Evolutionary conservation across 2,329 filamentous ascomycete genomes (phyloP).

Genomic region (Apiospora aurea): DNA sequence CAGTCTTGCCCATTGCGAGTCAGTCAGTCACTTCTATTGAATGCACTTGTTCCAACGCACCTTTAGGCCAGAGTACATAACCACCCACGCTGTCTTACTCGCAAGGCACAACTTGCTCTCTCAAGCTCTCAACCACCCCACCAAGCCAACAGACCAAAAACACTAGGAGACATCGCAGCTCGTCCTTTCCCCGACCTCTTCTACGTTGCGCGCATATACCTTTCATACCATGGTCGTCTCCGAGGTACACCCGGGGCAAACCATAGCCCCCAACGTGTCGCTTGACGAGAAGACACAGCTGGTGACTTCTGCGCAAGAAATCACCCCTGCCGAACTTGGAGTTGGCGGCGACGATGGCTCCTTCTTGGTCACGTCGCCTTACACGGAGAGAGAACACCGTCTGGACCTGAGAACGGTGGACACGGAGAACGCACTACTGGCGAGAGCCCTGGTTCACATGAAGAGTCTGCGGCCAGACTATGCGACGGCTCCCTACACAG

Average conservation of each 20-base stretch:
- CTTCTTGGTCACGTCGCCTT: slow-evolving; percentile 75
- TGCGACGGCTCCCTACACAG: slow-evolving; percentile 75
- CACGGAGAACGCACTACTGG: slow-evolving; percentile 71
- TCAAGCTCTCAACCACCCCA: neutral
- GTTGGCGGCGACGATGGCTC: slow-evolving; percentile 28
- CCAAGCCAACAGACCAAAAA: neutral
- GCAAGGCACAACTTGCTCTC: neutral
- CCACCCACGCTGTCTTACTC: neutral
- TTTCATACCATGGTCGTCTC: slow-evolving; percentile 23
- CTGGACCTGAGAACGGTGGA: slow-evolving; percentile 75
- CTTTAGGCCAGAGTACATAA: neutral
- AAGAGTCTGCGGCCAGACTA: slow-evolving; percentile 72
- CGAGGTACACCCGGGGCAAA: slow-evolving; percentile 26
- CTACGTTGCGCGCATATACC: neutral
- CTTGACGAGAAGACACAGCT: slow-evolving; percentile 25
- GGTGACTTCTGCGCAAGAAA: slow-evolving; percentile 6
- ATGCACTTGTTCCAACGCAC: slow-evolving; percentile 7
- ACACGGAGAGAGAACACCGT: slow-evolving; percentile 73
- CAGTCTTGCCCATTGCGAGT: slow-evolving; percentile 5
- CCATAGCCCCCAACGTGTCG: slow-evolving; percentile 25
- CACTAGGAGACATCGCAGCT: neutral
- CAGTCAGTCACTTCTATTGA: slow-evolving; percentile 2
- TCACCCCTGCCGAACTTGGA: neutral
- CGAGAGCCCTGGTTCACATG: slow-evolving; percentile 72
- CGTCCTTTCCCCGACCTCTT: neutral